Conservation (phyloP, 305 asterid genomes). For the Fraxinus angustifolia region DNA sequence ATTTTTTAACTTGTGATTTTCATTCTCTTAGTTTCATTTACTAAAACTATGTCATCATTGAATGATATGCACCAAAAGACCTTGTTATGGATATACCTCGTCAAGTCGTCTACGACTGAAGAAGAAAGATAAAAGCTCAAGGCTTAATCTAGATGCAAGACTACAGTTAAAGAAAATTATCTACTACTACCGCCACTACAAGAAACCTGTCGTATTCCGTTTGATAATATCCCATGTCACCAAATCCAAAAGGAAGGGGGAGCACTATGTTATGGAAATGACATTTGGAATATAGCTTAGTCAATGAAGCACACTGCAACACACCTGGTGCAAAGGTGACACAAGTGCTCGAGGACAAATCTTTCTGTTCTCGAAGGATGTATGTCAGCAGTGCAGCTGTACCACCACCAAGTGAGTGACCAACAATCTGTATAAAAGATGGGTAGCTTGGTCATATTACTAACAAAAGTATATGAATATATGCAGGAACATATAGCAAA, state of each 20-base stretch:
- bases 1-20: not conserved
- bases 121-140: not conserved
- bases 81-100: not conserved
- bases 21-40: not conserved
- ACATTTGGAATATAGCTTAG: not conserved
- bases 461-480: not conserved
- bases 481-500: not conserved
- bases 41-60: not conserved
- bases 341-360: constrained; percentile 62
- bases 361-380: constrained; percentile 80
- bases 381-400: constrained; percentile 87
- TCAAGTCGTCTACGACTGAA: not conserved
- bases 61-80: not conserved
- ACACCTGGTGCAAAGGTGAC: constrained; percentile 87
- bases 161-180: not conserved
- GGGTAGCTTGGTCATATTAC: constrained; percentile 2
- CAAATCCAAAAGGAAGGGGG: not conserved
- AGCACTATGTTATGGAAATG: not conserved
- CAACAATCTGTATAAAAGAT: constrained; percentile 59
- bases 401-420: constrained; percentile 96
- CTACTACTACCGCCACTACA: not conserved
- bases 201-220: not conserved
- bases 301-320: constrained; percentile 11
- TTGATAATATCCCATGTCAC: not conserved
- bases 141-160: not conserved